These are phyloP conservation scores for Tremella mesenterica DNA, from an alignment of 768 basidiomycete species.

Conservation along the genomic window DNA sequence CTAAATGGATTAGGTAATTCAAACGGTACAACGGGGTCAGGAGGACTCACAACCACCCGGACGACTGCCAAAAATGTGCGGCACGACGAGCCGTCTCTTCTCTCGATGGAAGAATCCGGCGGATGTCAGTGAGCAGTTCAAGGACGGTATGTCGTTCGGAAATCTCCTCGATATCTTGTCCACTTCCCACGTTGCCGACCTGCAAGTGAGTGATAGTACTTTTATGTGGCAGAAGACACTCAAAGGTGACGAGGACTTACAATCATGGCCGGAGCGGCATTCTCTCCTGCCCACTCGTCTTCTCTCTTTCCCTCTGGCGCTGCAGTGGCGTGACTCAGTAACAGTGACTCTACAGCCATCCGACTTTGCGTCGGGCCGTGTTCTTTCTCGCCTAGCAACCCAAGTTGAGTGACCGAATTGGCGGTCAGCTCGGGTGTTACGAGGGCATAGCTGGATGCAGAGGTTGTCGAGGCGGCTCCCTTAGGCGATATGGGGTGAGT, in stretches of 20 bases:
- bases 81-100: slow-evolving; percentile 20
- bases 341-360: slow-evolving; percentile 32
- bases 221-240: background rate
- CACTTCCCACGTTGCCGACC: slow-evolving; percentile 20
- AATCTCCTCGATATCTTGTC: slow-evolving; percentile 9
- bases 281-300: slow-evolving; percentile 37
- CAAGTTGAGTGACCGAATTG: too few species aligned
- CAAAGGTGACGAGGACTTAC: slow-evolving; percentile 7
- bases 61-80: slow-evolving; percentile 19
- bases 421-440: background rate
- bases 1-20: too few species aligned
- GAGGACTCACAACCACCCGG: slow-evolving; percentile 18
- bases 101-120: slow-evolving; percentile 25
- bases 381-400: background rate
- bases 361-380: slow-evolving; percentile 13
- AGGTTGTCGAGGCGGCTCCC: slow-evolving; percentile 2
- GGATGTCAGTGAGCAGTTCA: slow-evolving; percentile 22
- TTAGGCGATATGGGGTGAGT: slow-evolving; percentile 8
- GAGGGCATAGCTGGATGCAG: slow-evolving; percentile 2
- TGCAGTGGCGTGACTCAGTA: slow-evolving; percentile 26
- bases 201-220: slow-evolving; percentile 1
- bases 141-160: slow-evolving; percentile 22
- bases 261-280: slow-evolving; percentile 37
- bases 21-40: background rate
- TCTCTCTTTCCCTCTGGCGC: slow-evolving; percentile 28